Conservation (phyloP, 2,329 filamentous ascomycete genomes). For the Talaromyces atroroseus region DNA sequence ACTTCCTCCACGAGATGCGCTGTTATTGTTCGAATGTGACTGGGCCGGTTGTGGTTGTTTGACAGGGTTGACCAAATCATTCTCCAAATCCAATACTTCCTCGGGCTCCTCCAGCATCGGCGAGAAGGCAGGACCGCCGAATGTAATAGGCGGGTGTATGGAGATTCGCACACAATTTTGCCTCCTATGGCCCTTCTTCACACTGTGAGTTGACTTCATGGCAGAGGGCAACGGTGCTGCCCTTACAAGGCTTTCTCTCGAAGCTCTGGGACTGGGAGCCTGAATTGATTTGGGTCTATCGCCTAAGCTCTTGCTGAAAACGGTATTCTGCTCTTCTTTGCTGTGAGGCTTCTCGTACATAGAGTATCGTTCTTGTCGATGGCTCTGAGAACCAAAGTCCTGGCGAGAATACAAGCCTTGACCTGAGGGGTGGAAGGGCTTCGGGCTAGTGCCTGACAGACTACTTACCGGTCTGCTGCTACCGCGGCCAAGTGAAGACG, state of each 20-base stretch:
- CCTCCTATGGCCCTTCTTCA: constrained; percentile 36
- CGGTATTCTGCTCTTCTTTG: constrained; percentile 4
- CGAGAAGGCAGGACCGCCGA: constrained; percentile 28
- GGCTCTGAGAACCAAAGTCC: constrained; percentile 12
- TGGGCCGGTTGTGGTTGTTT: background rate
- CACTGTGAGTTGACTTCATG: constrained; percentile 26
- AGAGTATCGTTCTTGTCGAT: constrained; percentile 10
- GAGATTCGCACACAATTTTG: constrained; percentile 42
- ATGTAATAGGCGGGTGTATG: constrained; percentile 32
- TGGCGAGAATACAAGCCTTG: constrained; percentile 13
- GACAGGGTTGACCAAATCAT: constrained; percentile 7
- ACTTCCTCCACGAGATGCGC: background rate
- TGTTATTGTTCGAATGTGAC: background rate
- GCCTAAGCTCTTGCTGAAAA: constrained; percentile 12
- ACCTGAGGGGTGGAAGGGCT: constrained; percentile 3
- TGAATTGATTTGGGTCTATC: constrained; percentile 10
- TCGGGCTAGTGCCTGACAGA: constrained; percentile 8
- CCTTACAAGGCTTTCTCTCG: constrained; percentile 19
- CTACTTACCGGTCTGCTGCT: constrained; percentile 10
- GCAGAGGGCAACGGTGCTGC: constrained; percentile 25
- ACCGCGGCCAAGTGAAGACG: constrained; percentile 5
- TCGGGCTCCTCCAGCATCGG: constrained; percentile 33
- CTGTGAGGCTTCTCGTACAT: constrained; percentile 11
- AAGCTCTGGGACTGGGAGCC: constrained; percentile 19
- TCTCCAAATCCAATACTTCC: constrained; percentile 25